Evolutionary conservation across 108 stramenopile species (phyloP), one percentile per base, ranked within the genome.

Genomic region (Bacterosira constricta): DNA sequence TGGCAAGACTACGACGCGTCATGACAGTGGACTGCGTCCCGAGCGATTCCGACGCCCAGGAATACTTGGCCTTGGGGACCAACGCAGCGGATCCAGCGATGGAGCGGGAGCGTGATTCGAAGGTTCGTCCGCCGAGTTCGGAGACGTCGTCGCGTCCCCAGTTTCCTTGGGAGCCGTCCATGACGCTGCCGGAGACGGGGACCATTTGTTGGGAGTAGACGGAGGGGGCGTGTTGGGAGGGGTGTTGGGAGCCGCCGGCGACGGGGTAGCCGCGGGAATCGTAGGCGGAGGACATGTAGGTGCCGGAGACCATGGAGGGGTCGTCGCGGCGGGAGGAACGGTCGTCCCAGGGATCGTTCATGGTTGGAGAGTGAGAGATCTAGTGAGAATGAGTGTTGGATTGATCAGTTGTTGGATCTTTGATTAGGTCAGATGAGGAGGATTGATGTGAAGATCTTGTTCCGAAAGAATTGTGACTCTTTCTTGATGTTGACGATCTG

Each of bases 11-110:
- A 18, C 79, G 66, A 31, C 79, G 56, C 20, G 79, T 68, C 66
- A 80, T 73, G 27, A 80, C 79, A 7, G 79, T 80, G 17, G 71
- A 73, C 31, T 80, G 79, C 20, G 79, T 62, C 0, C 79, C 79
- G 25, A 80, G 36, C 37, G 31, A 36, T 31, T 80, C 71, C 20
- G 44, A 56, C 1, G 79, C 79, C 79, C 79, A 80, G 1, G 79
- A 80, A 47, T 73, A 80, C 54, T 80, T 80, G 44, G 79, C 79
- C 71, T 80, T 80, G 59, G 79, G 79, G 18, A 80, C 71, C 21
- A 80, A 25, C 5, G 71, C 71, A 7, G 71, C 71, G 12, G 54
- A 57, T 17, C 71, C 79, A 13, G 79, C 79, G 66, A 80, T 80
- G 42, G 71, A 73, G 0, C 79, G 55, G 10, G 78, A 70, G 38